Evolutionary conservation across 2,329 filamentous ascomycete genomes (phyloP), one percentile per base, ranked within the genome.

Genomic region (Delphinella strobiligena): DNA sequence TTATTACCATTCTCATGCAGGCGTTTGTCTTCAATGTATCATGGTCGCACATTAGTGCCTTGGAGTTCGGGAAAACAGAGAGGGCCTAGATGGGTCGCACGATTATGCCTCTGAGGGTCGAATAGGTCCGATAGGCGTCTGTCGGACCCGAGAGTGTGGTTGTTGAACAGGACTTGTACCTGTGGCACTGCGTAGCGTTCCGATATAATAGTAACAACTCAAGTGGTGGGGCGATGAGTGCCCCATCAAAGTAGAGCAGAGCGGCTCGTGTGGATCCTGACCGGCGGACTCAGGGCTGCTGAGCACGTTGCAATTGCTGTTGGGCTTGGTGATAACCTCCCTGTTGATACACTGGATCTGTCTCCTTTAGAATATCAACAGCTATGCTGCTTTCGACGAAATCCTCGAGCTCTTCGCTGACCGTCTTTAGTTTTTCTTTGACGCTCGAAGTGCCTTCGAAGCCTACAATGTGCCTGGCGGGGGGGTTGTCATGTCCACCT

Each of bases 351-450:
- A 27, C 33, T 9, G 34, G 34, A 5, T 38, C 35, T 34, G 49
- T 46, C 14, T 54, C 51, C 39, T 52, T 58, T 22, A 55, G 56
- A 40, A 86, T 82, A 57, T 94, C 88, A 12, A 91, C 87, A 0
- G 84, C 80, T 48, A 82, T 71, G 53, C 87, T 95, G 18, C 87
- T 81, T 51, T 93, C 86, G 19, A 94, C 81, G 60, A 96, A 96
- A 50, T 96, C 91, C 59, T 96, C 91, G 41, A 96, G 65, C 64
- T 96, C 91, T 58, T 96, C 88, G 47, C 86, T 93, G 2, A 95
- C 85, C 2, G 87, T 95, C 66, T 93, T 94, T 41, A 98, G 66
- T 63, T 96, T 96, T 63, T 96, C 91, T 59, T 89, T 93, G 30
- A 96, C 89, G 31, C 83, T 83, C 4, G 77, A 72, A 10, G 89